Base-by-base conservation (phyloP, 1,139 yeast genomes). In the Candida albicans region DNA sequence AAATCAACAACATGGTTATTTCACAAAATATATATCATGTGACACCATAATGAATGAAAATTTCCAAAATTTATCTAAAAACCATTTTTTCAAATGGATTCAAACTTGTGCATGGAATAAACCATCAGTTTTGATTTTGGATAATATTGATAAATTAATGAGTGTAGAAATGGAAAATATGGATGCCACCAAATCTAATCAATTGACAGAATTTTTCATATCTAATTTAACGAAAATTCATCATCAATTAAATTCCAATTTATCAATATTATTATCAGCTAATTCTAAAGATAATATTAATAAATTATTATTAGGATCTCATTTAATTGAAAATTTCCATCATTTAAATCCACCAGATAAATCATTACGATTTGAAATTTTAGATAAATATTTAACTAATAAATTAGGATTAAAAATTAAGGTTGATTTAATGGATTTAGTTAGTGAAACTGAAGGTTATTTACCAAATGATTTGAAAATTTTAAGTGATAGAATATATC, bases 391-490 rank as follows among this genome's bases (percentile, higher is more conserved):
- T 39, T 54, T 85, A 7, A 45, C 53, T 0, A 35, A 58, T 55
- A 47, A 64, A 52, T 66, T 66, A 39, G 59, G 55, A 10, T 65
- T 66, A 56, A 57, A 51, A 14, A 61, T 57, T 49, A 13, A 73
- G 81, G 60, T 81, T 47, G 91, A 85, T 54, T 57, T 83, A 11
- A 74, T 84, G 62, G 95, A 88, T 55, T 72, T 90, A 52, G 84
- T 90, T 32, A 62, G 79, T 24, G 93, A 84, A 45, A 87, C 96
- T 0, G 98, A 93, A 56, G 98, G 98, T 0, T 93, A 84, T 60
- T 78, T 88, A 33, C 95, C 97, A 0, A 81, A 83, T 33, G 99
- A 93, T 59, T 62, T 93, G 47, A 80, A 82, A 64, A 78, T 81
- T 7, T 65, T 93, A 25, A 75, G 81, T 32, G 96, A 89, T 52